phyloP scores from a whole-genome alignment of 2,329 filamentous ascomycete genomes.

The Keithomyces neogunnii region DNA sequence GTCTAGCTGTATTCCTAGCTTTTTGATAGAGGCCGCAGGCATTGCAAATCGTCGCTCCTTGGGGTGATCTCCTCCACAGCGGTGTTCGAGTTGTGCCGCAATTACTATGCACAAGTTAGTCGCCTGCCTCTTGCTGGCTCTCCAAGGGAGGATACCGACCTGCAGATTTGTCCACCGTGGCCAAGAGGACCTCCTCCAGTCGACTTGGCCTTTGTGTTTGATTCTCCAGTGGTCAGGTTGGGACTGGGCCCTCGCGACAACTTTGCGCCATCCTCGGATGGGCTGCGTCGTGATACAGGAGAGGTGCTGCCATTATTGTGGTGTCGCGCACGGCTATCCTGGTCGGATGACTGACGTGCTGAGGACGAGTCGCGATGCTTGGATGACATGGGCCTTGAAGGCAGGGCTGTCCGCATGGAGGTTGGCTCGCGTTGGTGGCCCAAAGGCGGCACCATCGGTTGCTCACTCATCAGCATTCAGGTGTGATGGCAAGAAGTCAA shows the following conservation, averaged over 20 bases:
- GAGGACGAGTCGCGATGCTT: conserved; percentile 18
- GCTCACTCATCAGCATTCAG: conserved; percentile 23
- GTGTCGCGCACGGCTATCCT: conserved; percentile 13
- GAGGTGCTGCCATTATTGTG: conserved; percentile 17
- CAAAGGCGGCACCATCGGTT: conserved; percentile 14
- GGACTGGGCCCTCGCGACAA: conserved; percentile 22
- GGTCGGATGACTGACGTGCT: conserved; percentile 15
- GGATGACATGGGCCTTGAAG: conserved; percentile 27
- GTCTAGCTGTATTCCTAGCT: conserved; percentile 82
- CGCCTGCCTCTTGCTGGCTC: background rate
- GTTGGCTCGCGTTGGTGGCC: conserved; percentile 22
- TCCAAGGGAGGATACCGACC: conserved; percentile 37
- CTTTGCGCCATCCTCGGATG: conserved; percentile 12
- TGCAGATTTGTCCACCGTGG: conserved; percentile 61
- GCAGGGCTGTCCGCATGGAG: conserved; percentile 27
- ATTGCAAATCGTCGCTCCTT: conserved; percentile 94
- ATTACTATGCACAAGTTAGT: conserved; percentile 52
- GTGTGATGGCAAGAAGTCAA: background rate
- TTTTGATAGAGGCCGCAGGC: conserved; percentile 94
- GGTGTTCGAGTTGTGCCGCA: conserved; percentile 91
- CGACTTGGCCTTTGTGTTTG: conserved; percentile 8
- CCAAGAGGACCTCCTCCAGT: conserved; percentile 12
- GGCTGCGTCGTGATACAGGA: conserved; percentile 17
- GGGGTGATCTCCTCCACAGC: conserved; percentile 86
- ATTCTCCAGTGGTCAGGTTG: conserved; percentile 11